These are phyloP conservation scores for Penicillium sp. DNA, from an alignment of 2,329 filamentous ascomycete genomes.

Conservation along the genomic window DNA sequence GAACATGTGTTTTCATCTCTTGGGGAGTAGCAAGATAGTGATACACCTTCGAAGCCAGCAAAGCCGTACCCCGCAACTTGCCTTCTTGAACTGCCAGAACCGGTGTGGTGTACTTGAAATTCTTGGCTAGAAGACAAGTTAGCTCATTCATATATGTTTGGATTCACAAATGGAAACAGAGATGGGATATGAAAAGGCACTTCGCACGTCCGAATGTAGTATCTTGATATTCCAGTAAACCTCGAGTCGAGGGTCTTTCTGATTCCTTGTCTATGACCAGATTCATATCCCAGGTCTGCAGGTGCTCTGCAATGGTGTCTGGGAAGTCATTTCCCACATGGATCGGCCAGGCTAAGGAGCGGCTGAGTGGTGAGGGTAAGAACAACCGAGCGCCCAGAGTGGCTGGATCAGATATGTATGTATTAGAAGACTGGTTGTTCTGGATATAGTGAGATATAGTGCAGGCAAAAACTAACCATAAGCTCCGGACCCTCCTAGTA, in stretches of 20 bases:
- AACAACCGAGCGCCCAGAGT: conserved; percentile 30
- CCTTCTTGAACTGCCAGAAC: conserved; percentile 13
- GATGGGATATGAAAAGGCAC: conserved; percentile 1
- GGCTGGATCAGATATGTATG: conserved; percentile 6
- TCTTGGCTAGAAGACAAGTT: conserved; percentile 16
- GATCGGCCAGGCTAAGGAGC: conserved; percentile 23
- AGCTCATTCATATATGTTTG: not conserved
- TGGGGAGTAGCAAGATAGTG: conserved; percentile 21
- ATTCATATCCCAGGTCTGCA: conserved; percentile 18
- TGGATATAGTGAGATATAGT: not conserved
- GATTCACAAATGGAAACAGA: not conserved
- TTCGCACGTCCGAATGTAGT: conserved; percentile 29
- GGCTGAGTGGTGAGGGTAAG: conserved; percentile 12
- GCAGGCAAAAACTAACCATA: conserved; percentile 20
- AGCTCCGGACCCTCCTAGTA: conserved; percentile 34
- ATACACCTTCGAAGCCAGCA: conserved; percentile 15
- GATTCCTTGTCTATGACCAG: conserved; percentile 12
- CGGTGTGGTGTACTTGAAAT: conserved; percentile 23
- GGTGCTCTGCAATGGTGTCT: not conserved
- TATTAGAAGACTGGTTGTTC: not conserved
- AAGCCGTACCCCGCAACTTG: not conserved
- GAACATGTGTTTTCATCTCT: conserved; percentile 10
- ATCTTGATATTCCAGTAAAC: conserved; percentile 28
- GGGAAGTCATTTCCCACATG: conserved; percentile 28
- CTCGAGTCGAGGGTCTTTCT: conserved; percentile 19